These are phyloP conservation scores for Uronychia setigera DNA, from an alignment of 73 alveolate species.

Conservation along the genomic window DNA sequence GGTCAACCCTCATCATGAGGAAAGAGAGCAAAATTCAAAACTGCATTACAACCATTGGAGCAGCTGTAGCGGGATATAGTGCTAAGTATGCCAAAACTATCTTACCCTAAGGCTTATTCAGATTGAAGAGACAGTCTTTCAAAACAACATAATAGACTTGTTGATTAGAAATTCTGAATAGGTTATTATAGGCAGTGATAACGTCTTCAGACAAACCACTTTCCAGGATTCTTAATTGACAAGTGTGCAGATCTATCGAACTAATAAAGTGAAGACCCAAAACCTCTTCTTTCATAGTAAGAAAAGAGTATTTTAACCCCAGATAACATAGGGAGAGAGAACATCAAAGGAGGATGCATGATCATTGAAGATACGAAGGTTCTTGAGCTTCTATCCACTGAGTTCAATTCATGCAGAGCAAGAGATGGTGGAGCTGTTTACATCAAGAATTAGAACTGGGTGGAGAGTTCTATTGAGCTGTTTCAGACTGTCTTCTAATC, in stretches of 20 bases:
- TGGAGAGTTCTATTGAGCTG: too few species aligned
- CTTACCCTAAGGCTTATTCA: background rate
- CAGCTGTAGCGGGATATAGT: background rate
- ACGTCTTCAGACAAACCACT: background rate
- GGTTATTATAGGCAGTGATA: background rate
- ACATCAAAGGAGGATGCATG: background rate
- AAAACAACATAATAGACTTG: background rate
- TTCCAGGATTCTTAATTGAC: background rate
- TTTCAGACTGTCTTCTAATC: background rate
- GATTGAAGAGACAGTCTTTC: background rate
- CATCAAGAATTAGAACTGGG: too few species aligned
- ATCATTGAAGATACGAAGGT: background rate
- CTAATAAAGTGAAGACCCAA: too few species aligned
- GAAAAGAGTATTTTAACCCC: too few species aligned
- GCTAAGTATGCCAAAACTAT: background rate
- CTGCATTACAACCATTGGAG: background rate
- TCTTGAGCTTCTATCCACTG: background rate
- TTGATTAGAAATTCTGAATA: background rate
- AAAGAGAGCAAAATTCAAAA: background rate
- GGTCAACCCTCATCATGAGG: background rate
- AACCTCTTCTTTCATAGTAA: background rate
- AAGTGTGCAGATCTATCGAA: background rate
- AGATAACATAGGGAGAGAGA: too few species aligned
- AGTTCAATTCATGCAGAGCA: background rate
- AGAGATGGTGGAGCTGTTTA: background rate